Percentiles rank a stretch among this genome's conserved stretches.
Conservation (phyloP, 495 filamentous ascomycete species). For the Zalerion maritima region DNA sequence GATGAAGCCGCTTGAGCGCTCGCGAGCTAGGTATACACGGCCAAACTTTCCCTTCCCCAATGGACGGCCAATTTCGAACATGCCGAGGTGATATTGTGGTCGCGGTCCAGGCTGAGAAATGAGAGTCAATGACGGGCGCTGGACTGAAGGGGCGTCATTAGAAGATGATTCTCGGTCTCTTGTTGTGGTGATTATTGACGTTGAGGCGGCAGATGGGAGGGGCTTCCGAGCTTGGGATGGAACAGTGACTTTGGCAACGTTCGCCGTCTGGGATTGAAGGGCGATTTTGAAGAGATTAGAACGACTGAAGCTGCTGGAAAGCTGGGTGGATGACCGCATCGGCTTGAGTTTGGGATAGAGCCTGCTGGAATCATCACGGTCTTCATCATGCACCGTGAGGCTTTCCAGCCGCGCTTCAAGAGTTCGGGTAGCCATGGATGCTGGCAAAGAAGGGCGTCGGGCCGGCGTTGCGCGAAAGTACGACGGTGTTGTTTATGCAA, state of each 20-base stretch:
- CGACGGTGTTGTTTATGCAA: no score
- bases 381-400: conserved; percentile 69
- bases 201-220: conserved; percentile 20
- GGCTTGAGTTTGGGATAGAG: conserved; percentile 57
- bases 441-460: no score
- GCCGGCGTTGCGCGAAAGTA: no score
- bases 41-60: conserved; percentile 97
- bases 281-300: conserved; percentile 69
- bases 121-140: conserved; percentile 35
- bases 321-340: conserved; percentile 34
- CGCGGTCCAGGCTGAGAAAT: conserved; percentile 44
- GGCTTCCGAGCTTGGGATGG: conserved; percentile 41
- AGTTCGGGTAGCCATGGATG: conserved; percentile 33
- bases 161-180: conserved; percentile 15
- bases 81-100: conserved; percentile 83
- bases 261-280: conserved; percentile 49
- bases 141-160: conserved; percentile 23
- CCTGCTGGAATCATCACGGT: conserved; percentile 32
- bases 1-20: conserved; percentile 77
- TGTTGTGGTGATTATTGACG: conserved; percentile 19
- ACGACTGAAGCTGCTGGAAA: conserved; percentile 45
- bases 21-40: conserved; percentile 86
- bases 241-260: conserved; percentile 44
- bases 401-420: conserved; percentile 73
- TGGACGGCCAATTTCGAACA: conserved; percentile 97